These are phyloP conservation scores for Cladorrhinum sp. DNA, from an alignment of 2,329 filamentous ascomycete species.

Conservation along the genomic window DNA sequence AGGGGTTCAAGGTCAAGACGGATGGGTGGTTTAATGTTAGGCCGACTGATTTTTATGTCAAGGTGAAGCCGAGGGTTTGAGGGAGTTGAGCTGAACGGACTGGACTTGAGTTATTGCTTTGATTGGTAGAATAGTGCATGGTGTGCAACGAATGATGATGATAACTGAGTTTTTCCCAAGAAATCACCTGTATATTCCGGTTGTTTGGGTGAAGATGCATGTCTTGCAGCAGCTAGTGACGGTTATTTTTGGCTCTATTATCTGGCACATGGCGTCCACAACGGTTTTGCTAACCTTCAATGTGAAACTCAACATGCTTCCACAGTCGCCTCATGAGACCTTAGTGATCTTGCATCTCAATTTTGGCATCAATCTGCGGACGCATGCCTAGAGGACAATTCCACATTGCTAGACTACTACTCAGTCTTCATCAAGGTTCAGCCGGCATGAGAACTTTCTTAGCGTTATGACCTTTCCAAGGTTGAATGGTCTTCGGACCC, in stretches of 20 bases:
- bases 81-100: no score
- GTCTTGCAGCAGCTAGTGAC: no score
- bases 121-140: not conserved
- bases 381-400: no score
- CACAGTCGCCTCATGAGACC: no score
- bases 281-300: no score
- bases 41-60: constrained; percentile 45
- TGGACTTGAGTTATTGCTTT: not conserved
- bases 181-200: not conserved
- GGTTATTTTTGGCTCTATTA: no score
- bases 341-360: no score
- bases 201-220: no score
- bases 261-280: no score
- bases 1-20: constrained; percentile 40
- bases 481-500: not conserved
- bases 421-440: not conserved
- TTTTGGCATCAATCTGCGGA: no score
- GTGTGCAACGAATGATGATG: not conserved
- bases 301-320: no score
- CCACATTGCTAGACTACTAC: no score
- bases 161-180: not conserved
- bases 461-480: not conserved
- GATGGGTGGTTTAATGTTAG: constrained; percentile 54
- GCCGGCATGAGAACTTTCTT: not conserved
- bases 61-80: constrained; percentile 38